These are phyloP conservation scores for Pichia phayaonensis DNA, from an alignment of 805 yeast genomes.

Conservation along the genomic window DNA sequence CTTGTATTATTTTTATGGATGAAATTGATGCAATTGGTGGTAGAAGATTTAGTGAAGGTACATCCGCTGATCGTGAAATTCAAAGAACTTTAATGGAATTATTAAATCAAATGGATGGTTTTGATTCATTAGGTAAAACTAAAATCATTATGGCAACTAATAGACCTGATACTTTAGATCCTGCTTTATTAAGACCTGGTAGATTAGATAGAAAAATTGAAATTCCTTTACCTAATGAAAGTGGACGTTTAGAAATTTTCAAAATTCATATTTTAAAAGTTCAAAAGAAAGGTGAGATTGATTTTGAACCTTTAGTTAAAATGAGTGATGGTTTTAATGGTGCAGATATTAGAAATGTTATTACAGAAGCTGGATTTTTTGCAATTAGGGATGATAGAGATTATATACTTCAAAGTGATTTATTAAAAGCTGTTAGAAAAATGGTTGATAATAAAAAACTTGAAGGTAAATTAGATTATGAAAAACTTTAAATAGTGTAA, in stretches of 20 bases:
- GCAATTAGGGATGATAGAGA: conserved; percentile 98
- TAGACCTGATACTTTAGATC: conserved; percentile 96
- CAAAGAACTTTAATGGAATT: conserved; percentile 97
- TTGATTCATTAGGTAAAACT: conserved; percentile 92
- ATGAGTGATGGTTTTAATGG: conserved; percentile 99
- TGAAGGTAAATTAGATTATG: conserved; percentile 93
- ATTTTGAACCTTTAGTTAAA: conserved; percentile 93
- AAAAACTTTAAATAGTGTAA: conserved; percentile 57
- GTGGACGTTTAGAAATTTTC: conserved; percentile 87
- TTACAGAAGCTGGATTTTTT: conserved; percentile 98
- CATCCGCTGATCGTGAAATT: conserved; percentile 97
- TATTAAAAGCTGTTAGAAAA: conserved; percentile 97
- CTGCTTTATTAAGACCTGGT: conserved; percentile 95
- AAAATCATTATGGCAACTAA: conserved; percentile 99
- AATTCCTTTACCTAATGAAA: conserved; percentile 92
- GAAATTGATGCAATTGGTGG: conserved; percentile 99
- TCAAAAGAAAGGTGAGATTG: conserved; percentile 89
- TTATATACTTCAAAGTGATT: conserved; percentile 83
- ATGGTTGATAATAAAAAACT: conserved; percentile 94
- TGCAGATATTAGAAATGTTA: conserved; percentile 93
- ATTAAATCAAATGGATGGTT: conserved; percentile 97
- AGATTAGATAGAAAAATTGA: conserved; percentile 95
- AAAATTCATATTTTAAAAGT: conserved; percentile 86
- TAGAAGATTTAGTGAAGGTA: conserved; percentile 94
- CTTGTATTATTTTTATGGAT: conserved; percentile 97